Base-by-base conservation (phyloP, 352 stramenopile species). In the Phytophthora sp. region DNA sequence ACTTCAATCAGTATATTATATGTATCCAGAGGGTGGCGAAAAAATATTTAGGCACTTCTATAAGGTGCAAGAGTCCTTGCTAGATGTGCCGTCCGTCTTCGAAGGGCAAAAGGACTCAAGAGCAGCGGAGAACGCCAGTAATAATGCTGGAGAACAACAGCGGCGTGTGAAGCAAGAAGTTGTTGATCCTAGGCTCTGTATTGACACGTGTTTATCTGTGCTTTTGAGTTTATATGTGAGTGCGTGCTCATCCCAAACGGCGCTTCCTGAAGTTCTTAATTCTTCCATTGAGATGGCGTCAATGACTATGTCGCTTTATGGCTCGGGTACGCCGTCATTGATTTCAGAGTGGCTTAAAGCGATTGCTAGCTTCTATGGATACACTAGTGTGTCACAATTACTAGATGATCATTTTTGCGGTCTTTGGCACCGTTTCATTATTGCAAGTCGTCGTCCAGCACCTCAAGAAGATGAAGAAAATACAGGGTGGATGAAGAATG, bases 1-100 rank as follows among this genome's bases (percentile, higher is more conserved):
- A 12, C 72, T 91, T 34, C 84, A 92, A 51, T 84, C 85, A 5
- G 23, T 94, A 17, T 89, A 88, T 50, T 89, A 80, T 53, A 96
- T 94, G 85, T 94, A 90, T 60, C 81, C 82, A 15, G 84, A 94
- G 46, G 88, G 87, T 15, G 64, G 76, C 8, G 41, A 67, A 23
- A 62, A 76, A 56, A 67, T 93, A 12, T 89, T 84, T 62, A 68
- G 66, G n/a, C 73, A 92, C 64, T 61, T 84, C 30, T 78, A 69
- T 18, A 34, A 71, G n/a, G 24, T 67, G n/a, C 39, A 89, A 20
- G 42, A 55, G 41, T 7, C 12, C 20, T 54, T 71, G 12, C 62
- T 77, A 21, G 69, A 74, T 38, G 41, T 66, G 5, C 69, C 69
- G 1, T n/a, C 38, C 9, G 50, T 31, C 9, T 21, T 35, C 7